Evolutionary conservation across 441 rosid species (phyloP).

Genomic region (Flueggea neowawraea): DNA sequence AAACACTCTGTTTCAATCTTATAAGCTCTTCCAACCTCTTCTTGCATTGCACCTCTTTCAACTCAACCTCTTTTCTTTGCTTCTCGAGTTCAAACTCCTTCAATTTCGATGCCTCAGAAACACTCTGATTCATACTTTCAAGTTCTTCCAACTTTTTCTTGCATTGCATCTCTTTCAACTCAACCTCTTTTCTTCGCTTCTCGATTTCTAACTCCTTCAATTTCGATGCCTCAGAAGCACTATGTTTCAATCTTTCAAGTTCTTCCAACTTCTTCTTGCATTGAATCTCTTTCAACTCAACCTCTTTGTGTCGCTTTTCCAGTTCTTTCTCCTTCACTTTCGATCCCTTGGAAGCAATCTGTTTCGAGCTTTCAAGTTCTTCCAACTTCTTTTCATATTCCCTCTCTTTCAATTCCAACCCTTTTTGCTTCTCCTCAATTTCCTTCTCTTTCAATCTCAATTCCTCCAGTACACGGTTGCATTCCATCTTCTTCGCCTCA

Average conservation of each 20-base stretch:
- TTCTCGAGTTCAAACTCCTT: neutral
- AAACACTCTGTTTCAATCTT: no score
- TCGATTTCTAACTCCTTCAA: neutral
- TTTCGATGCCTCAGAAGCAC: neutral
- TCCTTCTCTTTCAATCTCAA: no score
- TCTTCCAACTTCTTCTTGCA: neutral
- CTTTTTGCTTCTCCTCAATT: no score
- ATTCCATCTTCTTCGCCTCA: no score
- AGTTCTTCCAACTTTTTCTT: neutral
- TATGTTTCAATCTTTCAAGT: neutral
- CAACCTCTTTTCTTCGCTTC: conserved; percentile 5
- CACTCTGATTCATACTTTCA: neutral
- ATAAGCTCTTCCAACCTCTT: no score
- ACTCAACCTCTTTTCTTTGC: no score
- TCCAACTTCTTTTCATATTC: neutral
- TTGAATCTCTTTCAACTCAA: neutral
- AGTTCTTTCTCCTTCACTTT: neutral
- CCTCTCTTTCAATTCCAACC: conserved; percentile 7
- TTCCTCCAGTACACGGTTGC: conserved; percentile 1
- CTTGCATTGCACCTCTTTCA: no score
- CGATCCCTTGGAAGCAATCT: no score
- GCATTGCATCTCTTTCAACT: conserved; percentile 1
- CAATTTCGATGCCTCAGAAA: no score
- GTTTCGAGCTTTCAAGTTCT: neutral
- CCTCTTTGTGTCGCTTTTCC: neutral